phyloP scores from a whole-genome alignment of 148 eudicot genomes.

The Rhododendron griersonianum region DNA sequence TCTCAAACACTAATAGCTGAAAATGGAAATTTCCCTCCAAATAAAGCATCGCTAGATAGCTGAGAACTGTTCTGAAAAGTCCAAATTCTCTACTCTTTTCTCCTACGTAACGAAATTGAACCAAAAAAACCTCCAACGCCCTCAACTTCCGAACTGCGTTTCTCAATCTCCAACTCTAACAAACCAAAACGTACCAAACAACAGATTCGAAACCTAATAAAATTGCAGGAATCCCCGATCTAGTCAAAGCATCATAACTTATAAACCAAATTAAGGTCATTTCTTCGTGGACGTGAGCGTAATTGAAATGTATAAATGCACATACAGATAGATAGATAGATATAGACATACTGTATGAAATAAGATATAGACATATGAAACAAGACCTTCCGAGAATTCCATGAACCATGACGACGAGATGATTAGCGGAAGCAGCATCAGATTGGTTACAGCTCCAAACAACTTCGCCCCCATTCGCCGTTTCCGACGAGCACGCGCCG shows the following conservation, averaged over 20 bases:
- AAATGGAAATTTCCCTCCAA: background rate
- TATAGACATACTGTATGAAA: too few species aligned
- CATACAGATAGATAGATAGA: background rate
- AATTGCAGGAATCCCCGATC: background rate
- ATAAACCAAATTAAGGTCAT: background rate
- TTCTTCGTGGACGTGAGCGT: background rate
- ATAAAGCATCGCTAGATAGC: background rate
- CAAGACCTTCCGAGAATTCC: slow-evolving; percentile 88
- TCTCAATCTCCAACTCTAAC: background rate
- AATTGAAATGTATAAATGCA: background rate
- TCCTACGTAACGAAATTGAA: background rate
- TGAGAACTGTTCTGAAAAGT: background rate
- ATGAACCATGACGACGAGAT: slow-evolving; percentile 91
- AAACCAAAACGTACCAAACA: background rate
- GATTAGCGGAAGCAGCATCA: slow-evolving; percentile 60
- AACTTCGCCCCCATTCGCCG: slow-evolving; percentile 64
- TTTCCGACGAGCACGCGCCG: slow-evolving; percentile 56
- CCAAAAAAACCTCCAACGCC: background rate
- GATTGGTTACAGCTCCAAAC: slow-evolving; percentile 49
- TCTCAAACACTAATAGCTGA: background rate
- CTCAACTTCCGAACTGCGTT: background rate
- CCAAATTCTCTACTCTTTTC: background rate
- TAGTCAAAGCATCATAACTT: background rate
- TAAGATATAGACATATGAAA: background rate
- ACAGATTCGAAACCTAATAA: background rate